Evolutionary conservation across 2,329 filamentous ascomycete species (phyloP), one percentile per base, ranked within the genome.

Genomic region (Pyrenophora graminea): DNA sequence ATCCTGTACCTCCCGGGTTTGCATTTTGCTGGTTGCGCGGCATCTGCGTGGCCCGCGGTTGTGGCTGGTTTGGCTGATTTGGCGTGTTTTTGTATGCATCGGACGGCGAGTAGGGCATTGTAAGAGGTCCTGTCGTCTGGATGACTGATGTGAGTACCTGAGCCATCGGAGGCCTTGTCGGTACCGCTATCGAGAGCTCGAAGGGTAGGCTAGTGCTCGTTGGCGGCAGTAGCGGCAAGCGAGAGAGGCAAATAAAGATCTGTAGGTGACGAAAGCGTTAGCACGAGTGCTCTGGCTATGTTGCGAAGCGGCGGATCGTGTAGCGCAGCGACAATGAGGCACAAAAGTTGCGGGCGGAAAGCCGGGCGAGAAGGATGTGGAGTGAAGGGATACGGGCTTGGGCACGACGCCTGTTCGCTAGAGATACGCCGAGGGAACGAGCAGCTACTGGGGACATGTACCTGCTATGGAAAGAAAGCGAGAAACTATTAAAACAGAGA

Each of bases 81-180:
- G 69, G 64, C 43, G 68, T 61, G 63, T 66, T 73, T 56, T 75
- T 73, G 69, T 77, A 79, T 62, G 75, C 73, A 69, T 79, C 77
- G 66, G 76, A 63, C 53, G 77, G 76, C 45, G 77, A 74, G 64
- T 79, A 77, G 62, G 79, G 74, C 77, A 80, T 79, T 61, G 76
- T 77, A 68, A 79, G 78, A 66, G 77, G 72, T 65, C 70, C 72
- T 63, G 76, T 67, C 51, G 74, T 71, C 68, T 76, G 74, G 60
- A 77, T 71, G 64, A 77, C 74, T 58, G 76, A 77, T 64, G 77
- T 70, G 59, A 80, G 76, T 77, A 75, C 71, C 66, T 74, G 70
- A 71, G 72, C 72, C 72, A 75, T 75, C 64, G 68, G 67, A 64
- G 61, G 58, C 53, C 56, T 53, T 58, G 48, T 55, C 56, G 56